Percentiles rank a stretch among this genome's conserved stretches.
Conservation (phyloP, 768 basidiomycete genomes). For the Russula olivacea region DNA sequence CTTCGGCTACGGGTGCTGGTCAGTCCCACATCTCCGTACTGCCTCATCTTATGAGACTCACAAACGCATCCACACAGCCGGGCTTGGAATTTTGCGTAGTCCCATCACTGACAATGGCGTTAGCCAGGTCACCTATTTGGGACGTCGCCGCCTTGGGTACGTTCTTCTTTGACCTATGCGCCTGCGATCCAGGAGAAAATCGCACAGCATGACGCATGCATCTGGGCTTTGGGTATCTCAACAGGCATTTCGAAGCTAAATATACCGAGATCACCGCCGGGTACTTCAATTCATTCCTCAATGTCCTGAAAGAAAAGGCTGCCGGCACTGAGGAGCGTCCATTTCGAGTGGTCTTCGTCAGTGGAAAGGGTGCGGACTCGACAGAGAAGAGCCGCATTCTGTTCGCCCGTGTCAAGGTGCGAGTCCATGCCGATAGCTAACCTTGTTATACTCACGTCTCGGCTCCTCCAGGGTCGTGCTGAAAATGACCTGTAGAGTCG, state of each 20-base stretch:
- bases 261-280: constrained; percentile 29
- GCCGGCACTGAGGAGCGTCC: constrained; percentile 24
- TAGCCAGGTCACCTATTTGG: constrained; percentile 27
- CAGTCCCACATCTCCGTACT: neutral
- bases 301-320: constrained; percentile 10
- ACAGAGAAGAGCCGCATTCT: constrained; percentile 26
- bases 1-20: constrained; percentile 24
- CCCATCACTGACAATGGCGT: constrained; percentile 23
- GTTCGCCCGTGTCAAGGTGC: constrained; percentile 29
- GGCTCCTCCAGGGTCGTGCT: constrained; percentile 13
- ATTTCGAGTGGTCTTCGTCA: constrained; percentile 30
- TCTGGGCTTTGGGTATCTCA: constrained; percentile 29
- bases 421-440: neutral
- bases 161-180: constrained; percentile 22
- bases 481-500: constrained; percentile 15
- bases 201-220: constrained; percentile 27
- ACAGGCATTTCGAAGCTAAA: constrained; percentile 19
- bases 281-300: constrained; percentile 23
- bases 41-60: neutral
- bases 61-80: constrained; percentile 20
- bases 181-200: constrained; percentile 18
- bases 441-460: neutral
- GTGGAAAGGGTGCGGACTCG: constrained; percentile 30
- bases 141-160: constrained; percentile 27
- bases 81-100: constrained; percentile 26